Percentiles rank a stretch among this genome's conserved stretches.
Evolutionary conservation across 495 filamentous ascomycete genomes (phyloP).

Genomic region (Tuber microsphaerosporum): DNA sequence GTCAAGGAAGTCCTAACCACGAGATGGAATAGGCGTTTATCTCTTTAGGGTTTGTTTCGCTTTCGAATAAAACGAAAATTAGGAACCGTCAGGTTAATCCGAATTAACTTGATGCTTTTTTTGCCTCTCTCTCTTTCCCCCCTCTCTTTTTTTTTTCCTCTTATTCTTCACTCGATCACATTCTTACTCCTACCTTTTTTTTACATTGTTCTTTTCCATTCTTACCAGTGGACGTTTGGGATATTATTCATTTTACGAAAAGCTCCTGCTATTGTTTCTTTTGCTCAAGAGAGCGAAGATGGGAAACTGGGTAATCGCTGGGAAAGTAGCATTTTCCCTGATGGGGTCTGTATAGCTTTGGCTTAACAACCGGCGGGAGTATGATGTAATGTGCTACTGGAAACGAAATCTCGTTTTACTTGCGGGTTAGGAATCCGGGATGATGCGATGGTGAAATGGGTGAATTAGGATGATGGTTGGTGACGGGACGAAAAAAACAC

Average conservation of each 20-base stretch:
- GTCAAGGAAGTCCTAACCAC: slow-evolving; percentile 24
- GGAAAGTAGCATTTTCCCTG: background rate
- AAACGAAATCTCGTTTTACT: background rate
- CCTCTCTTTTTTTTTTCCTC: background rate
- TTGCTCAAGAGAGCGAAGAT: background rate
- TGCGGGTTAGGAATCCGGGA: background rate
- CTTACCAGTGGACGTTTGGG: slow-evolving; percentile 18
- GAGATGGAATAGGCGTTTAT: slow-evolving; percentile 24
- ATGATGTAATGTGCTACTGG: slow-evolving; percentile 7
- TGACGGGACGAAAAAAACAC: background rate
- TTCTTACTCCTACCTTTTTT: slow-evolving; percentile 24
- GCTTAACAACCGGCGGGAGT: slow-evolving; percentile 3
- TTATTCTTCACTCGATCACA: slow-evolving; percentile 1
- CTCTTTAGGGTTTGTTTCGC: slow-evolving; percentile 5
- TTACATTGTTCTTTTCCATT: slow-evolving; percentile 16
- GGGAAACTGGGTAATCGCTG: background rate
- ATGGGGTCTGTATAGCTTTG: slow-evolving; percentile 4
- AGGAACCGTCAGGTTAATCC: slow-evolving; percentile 9
- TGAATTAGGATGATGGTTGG: background rate
- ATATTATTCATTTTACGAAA: background rate
- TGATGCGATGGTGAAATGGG: background rate
- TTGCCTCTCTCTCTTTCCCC: slow-evolving; percentile 12
- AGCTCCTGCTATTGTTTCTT: slow-evolving; percentile 1
- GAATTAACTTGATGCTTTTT: slow-evolving; percentile 18
- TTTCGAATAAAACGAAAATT: slow-evolving; percentile 17